Evolutionary conservation across 1,139 yeast genomes (phyloP), one percentile per base, ranked within the genome.

Genomic region (Lodderomyces margitis): DNA sequence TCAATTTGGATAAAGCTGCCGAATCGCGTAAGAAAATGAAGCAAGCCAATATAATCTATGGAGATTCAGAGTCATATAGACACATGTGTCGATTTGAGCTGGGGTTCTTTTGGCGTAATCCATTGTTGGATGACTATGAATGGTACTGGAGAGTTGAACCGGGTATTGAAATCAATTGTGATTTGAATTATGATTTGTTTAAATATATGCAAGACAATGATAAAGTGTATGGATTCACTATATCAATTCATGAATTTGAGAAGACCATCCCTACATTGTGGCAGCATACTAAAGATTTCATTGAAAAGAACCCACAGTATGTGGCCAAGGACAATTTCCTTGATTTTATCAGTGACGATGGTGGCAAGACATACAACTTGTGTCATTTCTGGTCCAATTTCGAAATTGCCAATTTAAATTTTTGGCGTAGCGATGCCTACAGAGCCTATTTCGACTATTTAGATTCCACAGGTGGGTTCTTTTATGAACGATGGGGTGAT

Each of bases 341-440:
- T 56, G 73, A 71, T 28, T 80, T 79, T 51, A 66, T 80, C 67
- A 66, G 78, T 30, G 63, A 76, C 48, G 88, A 84, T 58, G 66
- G 68, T 5, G 87, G 92, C 12, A 70, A 73, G 37, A 70, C 80
- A 4, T 88, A 86, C 64, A 88, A 88, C 63, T 62, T 78, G 49
- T 87, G 96, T 61, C 97, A 89, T 59, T 89, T 83, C 70, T 89
- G 97, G 97, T 81, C 95, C 27, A 89, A 89, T 66, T 89, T 89
- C 56, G 97, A 89, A 62, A 75, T 89, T 53, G 96, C 83, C 1
- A 78, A 80, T 46, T 70, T 89, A 53, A 83, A 83, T 49, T 83
- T 89, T 57, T 87, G 87, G 83, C 67, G 95, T 53, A 65, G 79
- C 9, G 71, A 77, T 34, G 81, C 82, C 2, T 89, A 89, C 61